phyloP scores from a whole-genome alignment of 306 rosid genomes.

The Prunus campanulata region DNA sequence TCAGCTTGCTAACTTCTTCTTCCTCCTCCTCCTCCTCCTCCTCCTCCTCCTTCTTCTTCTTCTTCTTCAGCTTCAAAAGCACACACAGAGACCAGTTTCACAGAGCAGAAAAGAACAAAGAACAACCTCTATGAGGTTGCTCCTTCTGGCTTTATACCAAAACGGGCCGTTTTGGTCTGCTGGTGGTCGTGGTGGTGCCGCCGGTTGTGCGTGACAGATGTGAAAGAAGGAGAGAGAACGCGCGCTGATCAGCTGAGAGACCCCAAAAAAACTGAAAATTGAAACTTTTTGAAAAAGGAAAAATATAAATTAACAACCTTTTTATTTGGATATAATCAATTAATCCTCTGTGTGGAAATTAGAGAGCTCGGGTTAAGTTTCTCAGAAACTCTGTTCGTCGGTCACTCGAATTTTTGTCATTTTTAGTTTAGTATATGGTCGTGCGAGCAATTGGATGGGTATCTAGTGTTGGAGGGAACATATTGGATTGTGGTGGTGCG shows the following conservation, averaged over 20 bases:
- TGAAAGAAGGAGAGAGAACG: background rate
- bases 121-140: background rate
- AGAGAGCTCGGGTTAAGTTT: background rate
- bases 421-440: background rate
- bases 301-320: background rate
- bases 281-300: background rate
- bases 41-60: no score
- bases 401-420: background rate
- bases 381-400: background rate
- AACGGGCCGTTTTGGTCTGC: background rate
- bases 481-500: background rate
- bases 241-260: background rate
- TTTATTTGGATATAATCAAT: background rate
- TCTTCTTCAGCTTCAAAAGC: background rate
- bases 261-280: background rate
- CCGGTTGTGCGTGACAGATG: background rate
- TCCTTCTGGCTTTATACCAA: background rate
- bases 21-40: no score
- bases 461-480: constrained; percentile 3
- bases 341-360: background rate
- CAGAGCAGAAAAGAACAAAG: background rate
- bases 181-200: constrained; percentile 10
- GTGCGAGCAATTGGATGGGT: background rate
- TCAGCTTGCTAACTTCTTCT: background rate
- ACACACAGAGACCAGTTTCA: background rate